Base-by-base conservation (phyloP, 352 stramenopile genomes). In the Globisporangium cystogenes region DNA sequence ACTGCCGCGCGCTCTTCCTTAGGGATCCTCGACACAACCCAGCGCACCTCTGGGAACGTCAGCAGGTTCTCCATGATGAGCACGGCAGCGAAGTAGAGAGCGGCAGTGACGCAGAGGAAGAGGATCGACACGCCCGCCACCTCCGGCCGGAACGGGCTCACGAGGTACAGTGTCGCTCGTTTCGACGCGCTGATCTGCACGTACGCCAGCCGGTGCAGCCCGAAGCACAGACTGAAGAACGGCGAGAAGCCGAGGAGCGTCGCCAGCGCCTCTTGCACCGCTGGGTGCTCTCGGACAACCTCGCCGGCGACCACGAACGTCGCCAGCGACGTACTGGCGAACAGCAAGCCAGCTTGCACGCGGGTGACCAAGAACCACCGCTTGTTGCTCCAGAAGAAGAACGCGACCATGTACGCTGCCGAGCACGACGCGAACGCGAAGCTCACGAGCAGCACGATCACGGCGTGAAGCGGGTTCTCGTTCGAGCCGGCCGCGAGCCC, bases 21-120 rank as follows among this genome's bases (percentile, higher is more conserved):
- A 0, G 37, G n/a, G 11, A 41, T 51, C 26, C 27, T 14, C 20
- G 45, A 20, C 12, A 54, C 21, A 4, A 27, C 41, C 16, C 27
- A 36, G 16, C 50, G 36, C 7, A 48, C 39, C 10, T 56, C 50
- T 33, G 53, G 51, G 24, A 39, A 64, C 10, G 46, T 62, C 26
- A 51, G 23, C 33, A 39, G 39, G 36, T 74, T 51, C 26, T 93
- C 73, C 8, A 90, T 39, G 8, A 66, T 27, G 7, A 80, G 46
- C 10, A 63, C 69, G 4, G 77, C 53, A 4, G 65, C 18, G 4
- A 73, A 65, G 58, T 70, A 94, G 31, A 89, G 50, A 5, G 75
- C 53, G 3, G 65, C 48, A 44, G 78, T 60, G 8, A 56, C 44
- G 4, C 35, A 53, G 36, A 95, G 63, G 55, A 84, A 95, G 11